These are phyloP conservation scores for Skeletonema menzelii DNA, from an alignment of 108 stramenopile species.

Conservation along the genomic window DNA sequence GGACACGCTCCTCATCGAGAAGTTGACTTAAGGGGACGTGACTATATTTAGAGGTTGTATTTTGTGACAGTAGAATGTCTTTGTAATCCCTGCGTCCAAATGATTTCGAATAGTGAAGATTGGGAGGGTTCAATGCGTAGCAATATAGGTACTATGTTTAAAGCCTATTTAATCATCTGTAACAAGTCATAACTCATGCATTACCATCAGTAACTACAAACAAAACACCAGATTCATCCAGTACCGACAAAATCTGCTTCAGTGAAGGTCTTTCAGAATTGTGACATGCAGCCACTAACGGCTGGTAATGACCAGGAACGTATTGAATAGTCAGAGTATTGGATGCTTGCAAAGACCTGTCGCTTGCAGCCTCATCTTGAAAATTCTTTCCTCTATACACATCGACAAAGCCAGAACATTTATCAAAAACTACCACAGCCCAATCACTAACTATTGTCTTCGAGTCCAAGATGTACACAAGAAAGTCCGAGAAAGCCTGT, in stretches of 20 bases:
- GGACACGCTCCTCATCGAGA: conserved; percentile 51
- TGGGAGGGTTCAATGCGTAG: background rate
- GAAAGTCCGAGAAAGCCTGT: conserved; percentile 67
- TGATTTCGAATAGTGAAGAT: background rate
- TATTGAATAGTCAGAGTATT: conserved; percentile 61
- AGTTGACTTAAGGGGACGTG: conserved; percentile 46
- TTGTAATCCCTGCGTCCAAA: background rate
- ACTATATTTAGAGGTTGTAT: conserved; percentile 33
- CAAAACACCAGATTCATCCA: conserved; percentile 56
- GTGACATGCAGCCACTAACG: conserved; percentile 28
- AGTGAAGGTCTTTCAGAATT: conserved; percentile 43
- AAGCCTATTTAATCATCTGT: background rate
- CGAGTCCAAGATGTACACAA: conserved; percentile 61
- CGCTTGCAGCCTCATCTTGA: conserved; percentile 15
- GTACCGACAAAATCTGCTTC: conserved; percentile 30
- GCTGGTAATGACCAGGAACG: conserved; percentile 62
- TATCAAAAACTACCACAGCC: conserved; percentile 63
- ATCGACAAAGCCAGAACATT: conserved; percentile 59
- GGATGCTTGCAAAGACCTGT: conserved; percentile 18
- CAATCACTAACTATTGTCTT: conserved; percentile 56
- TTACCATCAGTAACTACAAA: conserved; percentile 66
- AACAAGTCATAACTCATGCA: conserved; percentile 1
- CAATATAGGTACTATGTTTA: background rate
- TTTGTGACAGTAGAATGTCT: background rate
- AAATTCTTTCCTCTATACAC: conserved; percentile 60